phyloP scores from a whole-genome alignment of 306 rosid genomes.

The Boehmeria nivea region DNA sequence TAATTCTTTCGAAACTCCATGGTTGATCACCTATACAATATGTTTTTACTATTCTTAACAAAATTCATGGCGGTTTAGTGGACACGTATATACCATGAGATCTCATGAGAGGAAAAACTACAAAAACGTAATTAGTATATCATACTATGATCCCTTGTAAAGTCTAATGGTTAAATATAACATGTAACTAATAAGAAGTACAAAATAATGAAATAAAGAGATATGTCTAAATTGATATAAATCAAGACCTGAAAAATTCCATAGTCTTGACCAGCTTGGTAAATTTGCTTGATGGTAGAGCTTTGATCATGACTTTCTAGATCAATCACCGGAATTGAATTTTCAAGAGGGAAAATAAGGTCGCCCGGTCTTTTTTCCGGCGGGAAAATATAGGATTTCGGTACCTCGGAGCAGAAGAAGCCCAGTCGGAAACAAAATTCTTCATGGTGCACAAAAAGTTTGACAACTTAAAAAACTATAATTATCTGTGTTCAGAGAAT shows the following conservation, averaged over 20 bases:
- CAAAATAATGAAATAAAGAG: not conserved
- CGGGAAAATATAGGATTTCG: constrained; percentile 27
- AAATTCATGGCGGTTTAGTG: too few species aligned
- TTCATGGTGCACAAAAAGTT: not conserved
- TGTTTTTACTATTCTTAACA: too few species aligned
- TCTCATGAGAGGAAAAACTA: too few species aligned
- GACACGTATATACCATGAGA: too few species aligned
- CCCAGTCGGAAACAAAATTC: constrained; percentile 32
- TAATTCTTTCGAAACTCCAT: constrained; percentile 49
- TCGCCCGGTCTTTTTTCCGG: constrained; percentile 31
- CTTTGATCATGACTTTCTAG: constrained; percentile 25
- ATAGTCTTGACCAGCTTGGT: constrained; percentile 43
- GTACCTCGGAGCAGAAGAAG: constrained; percentile 10
- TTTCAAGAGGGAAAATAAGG: constrained; percentile 6
- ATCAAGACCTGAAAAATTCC: constrained; percentile 62
- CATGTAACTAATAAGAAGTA: not conserved
- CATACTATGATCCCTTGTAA: too few species aligned
- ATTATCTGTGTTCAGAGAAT: not conserved
- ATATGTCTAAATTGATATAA: not conserved
- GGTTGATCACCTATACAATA: constrained; percentile 53
- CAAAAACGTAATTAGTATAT: too few species aligned
- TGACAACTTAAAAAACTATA: too few species aligned
- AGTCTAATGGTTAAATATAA: too few species aligned
- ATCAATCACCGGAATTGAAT: constrained; percentile 48
- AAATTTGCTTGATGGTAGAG: constrained; percentile 27